Evolutionary conservation across 106 monocot species (phyloP).

Genomic region (Iris macrosiphon): DNA sequence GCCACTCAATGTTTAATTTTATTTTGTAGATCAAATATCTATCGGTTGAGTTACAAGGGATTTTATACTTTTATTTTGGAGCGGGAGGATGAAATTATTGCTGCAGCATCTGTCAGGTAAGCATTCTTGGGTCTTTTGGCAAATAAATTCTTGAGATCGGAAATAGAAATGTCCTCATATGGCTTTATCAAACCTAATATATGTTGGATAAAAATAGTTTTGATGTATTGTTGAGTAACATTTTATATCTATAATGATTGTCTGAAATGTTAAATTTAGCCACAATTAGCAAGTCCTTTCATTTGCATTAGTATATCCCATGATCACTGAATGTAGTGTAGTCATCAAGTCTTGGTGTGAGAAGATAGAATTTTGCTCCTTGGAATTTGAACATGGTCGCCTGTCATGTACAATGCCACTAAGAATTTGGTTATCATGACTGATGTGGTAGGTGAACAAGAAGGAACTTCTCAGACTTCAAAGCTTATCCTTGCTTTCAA

Average conservation of each 20-base stretch:
- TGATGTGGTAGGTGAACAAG: too few relatives aligned
- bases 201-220: background rate
- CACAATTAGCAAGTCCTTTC: too few relatives aligned
- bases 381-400: too few relatives aligned
- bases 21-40: slow-evolving; percentile 81
- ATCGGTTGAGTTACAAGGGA: slow-evolving; percentile 61
- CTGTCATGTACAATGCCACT: too few relatives aligned
- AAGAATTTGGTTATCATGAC: too few relatives aligned
- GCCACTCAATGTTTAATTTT: background rate
- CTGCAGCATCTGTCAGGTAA: slow-evolving; percentile 85
- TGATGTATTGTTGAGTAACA: slow-evolving; percentile 1
- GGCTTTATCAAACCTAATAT: background rate
- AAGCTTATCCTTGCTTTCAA: background rate
- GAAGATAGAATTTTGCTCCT: too few relatives aligned
- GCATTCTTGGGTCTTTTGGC: background rate
- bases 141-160: background rate
- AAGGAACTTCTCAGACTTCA: too few relatives aligned
- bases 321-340: too few relatives aligned
- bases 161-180: background rate
- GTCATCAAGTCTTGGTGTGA: too few relatives aligned
- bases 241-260: background rate
- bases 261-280: background rate
- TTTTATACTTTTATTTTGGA: slow-evolving; percentile 93
- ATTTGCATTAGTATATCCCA: too few relatives aligned
- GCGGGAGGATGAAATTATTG: slow-evolving; percentile 78